Percentiles rank a stretch among this genome's conserved stretches.
Evolutionary conservation across 2,329 filamentous ascomycete genomes (phyloP).

Genomic region (Scytalidium sp.): DNA sequence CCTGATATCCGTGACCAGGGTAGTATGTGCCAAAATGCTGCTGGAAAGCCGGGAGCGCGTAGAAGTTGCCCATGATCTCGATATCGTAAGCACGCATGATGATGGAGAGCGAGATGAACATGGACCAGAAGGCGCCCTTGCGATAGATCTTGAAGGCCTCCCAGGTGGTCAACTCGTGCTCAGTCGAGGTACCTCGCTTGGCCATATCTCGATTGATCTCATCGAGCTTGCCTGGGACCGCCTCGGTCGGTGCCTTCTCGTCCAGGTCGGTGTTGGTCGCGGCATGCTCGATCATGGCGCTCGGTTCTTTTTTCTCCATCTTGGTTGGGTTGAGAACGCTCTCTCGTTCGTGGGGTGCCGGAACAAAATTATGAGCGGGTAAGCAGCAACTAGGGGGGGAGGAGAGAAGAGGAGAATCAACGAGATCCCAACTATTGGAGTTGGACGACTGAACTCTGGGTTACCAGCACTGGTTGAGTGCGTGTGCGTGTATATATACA

Average conservation of each 20-base stretch:
- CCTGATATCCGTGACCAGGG: not conserved
- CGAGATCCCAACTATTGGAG: not conserved
- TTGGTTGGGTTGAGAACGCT: not conserved
- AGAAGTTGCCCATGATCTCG: slow-evolving; percentile 32
- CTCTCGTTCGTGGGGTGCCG: not conserved
- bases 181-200: not conserved
- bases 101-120: slow-evolving; percentile 28
- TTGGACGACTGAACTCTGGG: not conserved
- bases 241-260: not conserved
- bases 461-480: no score
- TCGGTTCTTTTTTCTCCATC: not conserved
- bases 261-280: not conserved
- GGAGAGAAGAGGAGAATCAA: no score
- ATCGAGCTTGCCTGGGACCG: not conserved
- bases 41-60: slow-evolving; percentile 23
- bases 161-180: slow-evolving; percentile 3
- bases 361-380: not conserved
- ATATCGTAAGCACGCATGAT: slow-evolving; percentile 33
- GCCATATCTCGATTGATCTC: slow-evolving; percentile 1
- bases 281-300: not conserved
- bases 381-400: not conserved
- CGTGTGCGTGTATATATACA: not conserved
- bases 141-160: slow-evolving; percentile 2
- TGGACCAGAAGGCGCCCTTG: slow-evolving; percentile 21
- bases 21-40: slow-evolving; percentile 1